Percentiles rank a stretch among this genome's conserved stretches.
These are phyloP conservation scores for Heteromeles arbutifolia DNA, from an alignment of 306 rosid species.

Conservation along the genomic window DNA sequence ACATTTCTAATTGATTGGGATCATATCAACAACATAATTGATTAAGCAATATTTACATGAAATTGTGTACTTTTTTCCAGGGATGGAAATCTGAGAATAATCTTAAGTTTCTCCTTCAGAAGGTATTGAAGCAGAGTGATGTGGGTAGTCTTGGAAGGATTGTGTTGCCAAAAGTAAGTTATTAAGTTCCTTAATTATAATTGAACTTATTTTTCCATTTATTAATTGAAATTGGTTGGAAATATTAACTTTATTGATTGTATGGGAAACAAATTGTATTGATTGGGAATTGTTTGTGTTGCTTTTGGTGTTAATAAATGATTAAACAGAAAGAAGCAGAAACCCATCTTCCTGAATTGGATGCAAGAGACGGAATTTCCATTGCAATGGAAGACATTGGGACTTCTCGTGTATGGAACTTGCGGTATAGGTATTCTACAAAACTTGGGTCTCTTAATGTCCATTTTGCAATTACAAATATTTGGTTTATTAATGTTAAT, in stretches of 20 bases:
- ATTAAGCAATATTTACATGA: neutral
- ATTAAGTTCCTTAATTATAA: neutral
- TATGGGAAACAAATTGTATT: neutral
- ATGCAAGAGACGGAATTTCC: constrained; percentile 88
- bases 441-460: neutral
- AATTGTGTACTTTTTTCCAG: constrained; percentile 21
- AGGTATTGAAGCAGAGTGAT: constrained; percentile 98
- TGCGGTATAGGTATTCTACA: constrained; percentile 80
- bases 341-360: constrained; percentile 87
- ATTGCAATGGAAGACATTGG: constrained; percentile 96
- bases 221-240: neutral
- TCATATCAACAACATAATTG: neutral
- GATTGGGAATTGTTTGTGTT: neutral
- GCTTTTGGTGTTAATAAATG: neutral
- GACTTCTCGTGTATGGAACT: constrained; percentile 86
- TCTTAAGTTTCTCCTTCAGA: constrained; percentile 82
- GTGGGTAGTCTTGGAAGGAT: constrained; percentile 93
- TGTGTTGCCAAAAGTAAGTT: constrained; percentile 78
- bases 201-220: neutral
- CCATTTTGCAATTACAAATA: neutral
- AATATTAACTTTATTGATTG: neutral
- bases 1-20: neutral
- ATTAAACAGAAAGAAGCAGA: constrained; percentile 85
- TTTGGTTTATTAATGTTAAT: neutral
- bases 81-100: constrained; percentile 97